These are phyloP conservation scores for Aspergillus affinis DNA, from an alignment of 495 filamentous ascomycete genomes.

Conservation along the genomic window DNA sequence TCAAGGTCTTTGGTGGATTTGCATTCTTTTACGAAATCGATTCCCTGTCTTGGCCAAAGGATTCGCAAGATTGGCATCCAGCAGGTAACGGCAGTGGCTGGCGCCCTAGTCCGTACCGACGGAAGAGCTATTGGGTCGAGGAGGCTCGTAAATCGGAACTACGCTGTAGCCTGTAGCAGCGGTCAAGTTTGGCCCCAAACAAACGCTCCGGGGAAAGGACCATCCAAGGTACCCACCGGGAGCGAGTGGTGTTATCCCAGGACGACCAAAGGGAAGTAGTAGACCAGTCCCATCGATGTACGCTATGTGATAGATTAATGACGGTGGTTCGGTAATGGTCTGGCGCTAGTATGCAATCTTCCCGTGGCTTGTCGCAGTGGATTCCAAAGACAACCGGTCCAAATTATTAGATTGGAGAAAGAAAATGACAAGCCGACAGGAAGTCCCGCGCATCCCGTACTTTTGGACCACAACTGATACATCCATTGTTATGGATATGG, in stretches of 20 bases:
- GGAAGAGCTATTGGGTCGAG: not conserved
- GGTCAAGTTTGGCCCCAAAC: not conserved
- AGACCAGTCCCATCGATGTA: not conserved
- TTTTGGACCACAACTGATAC: not conserved
- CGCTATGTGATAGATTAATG: constrained; percentile 10
- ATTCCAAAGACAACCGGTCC: constrained; percentile 14
- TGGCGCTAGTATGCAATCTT: constrained; percentile 20
- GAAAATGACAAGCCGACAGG: not conserved
- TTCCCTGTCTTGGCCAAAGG: constrained; percentile 15
- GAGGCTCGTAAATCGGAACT: not conserved
- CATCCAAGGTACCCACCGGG: not conserved
- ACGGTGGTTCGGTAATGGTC: constrained; percentile 11
- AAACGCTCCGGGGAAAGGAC: not conserved
- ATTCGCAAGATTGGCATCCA: constrained; percentile 17
- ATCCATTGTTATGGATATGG: not conserved
- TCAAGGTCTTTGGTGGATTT: not conserved
- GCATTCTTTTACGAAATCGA: constrained; percentile 1
- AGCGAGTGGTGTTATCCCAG: not conserved
- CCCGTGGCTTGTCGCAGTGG: constrained; percentile 18
- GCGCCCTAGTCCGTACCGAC: not conserved
- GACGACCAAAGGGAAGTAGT: not conserved
- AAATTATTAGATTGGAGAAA: constrained; percentile 9
- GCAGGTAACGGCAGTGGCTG: not conserved
- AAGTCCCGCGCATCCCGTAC: not conserved
- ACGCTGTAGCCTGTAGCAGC: not conserved